phyloP scores from a whole-genome alignment of 345 rosid species.

The Populus pruinosa region DNA sequence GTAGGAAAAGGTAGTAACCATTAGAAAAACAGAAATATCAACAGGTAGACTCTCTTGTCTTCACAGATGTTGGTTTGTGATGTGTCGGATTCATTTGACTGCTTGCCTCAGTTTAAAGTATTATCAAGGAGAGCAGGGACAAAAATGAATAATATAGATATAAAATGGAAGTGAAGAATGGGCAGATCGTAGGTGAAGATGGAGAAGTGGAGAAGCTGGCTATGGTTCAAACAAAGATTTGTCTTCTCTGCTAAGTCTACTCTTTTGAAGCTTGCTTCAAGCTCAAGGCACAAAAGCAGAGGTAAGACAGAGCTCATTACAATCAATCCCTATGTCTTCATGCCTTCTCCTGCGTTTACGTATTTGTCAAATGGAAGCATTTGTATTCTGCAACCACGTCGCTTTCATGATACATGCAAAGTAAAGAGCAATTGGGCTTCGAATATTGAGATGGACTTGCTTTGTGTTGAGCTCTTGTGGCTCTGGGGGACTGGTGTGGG shows the following conservation, averaged over 20 bases:
- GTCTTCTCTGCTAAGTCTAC: conserved; percentile 29
- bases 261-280: conserved; percentile 37
- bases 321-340: not conserved
- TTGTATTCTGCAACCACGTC: not conserved
- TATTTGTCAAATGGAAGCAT: not conserved
- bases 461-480: not conserved
- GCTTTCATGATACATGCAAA: not conserved
- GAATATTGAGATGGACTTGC: too few relatives aligned
- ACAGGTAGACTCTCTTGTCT: conserved; percentile 21
- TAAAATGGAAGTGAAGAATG: not conserved
- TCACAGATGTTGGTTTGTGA: conserved; percentile 26
- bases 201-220: conserved; percentile 39
- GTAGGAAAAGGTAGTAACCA: not conserved
- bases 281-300: conserved; percentile 33
- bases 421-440: too few relatives aligned
- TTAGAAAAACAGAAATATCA: too few relatives aligned
- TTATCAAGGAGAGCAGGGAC: conserved; percentile 1
- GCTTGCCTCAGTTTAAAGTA: conserved; percentile 22
- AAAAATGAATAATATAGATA: not conserved
- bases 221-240: conserved; percentile 32
- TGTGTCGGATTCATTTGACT: conserved; percentile 33
- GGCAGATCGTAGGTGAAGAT: conserved; percentile 21
- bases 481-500: too few relatives aligned
- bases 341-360: not conserved
- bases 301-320: conserved; percentile 28